Percentiles rank a stretch among this genome's conserved stretches.
phyloP scores from a whole-genome alignment of 2,329 filamentous ascomycete species.

The Ambrosiella xylebori region DNA sequence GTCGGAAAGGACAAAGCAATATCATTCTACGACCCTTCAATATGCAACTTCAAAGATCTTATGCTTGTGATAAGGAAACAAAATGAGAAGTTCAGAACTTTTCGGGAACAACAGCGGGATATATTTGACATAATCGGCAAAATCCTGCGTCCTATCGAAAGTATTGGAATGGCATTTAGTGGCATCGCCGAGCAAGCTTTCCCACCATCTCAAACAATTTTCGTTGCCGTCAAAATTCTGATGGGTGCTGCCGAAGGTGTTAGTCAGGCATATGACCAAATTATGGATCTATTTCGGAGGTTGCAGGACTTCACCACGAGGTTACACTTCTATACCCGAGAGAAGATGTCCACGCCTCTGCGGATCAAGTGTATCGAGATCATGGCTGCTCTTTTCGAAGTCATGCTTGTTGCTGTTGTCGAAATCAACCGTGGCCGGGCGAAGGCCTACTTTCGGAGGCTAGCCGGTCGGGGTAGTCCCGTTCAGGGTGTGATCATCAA shows the following conservation, averaged over 20 bases:
- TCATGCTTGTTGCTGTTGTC: conserved; percentile 27
- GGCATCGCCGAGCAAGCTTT: conserved; percentile 24
- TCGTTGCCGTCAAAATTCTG: conserved; percentile 26
- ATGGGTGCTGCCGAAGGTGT: conserved; percentile 28
- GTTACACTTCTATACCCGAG: conserved; percentile 24
- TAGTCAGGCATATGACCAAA: conserved; percentile 27
- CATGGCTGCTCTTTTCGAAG: conserved; percentile 27
- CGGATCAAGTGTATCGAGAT: conserved; percentile 25
- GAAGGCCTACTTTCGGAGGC: conserved; percentile 24
- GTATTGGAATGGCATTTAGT: conserved; percentile 23
- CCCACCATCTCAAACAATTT: conserved; percentile 25
- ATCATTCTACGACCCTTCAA: conserved; percentile 8
- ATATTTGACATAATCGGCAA: conserved; percentile 13
- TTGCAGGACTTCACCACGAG: conserved; percentile 28
- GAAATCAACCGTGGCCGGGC: conserved; percentile 25
- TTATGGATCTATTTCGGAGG: conserved; percentile 26
- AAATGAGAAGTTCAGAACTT: conserved; percentile 13
- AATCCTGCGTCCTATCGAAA: conserved; percentile 22
- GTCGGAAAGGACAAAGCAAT: conserved; percentile 5
- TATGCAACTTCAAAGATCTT: conserved; percentile 12
- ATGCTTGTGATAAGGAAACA: conserved; percentile 10
- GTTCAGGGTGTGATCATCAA: conserved; percentile 24
- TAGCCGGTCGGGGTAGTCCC: conserved; percentile 24
- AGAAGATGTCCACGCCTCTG: conserved; percentile 23
- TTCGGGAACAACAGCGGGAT: conserved; percentile 11